phyloP scores from a whole-genome alignment of 2,329 filamentous ascomycete genomes.

The Pyrenochaeta sp. region DNA sequence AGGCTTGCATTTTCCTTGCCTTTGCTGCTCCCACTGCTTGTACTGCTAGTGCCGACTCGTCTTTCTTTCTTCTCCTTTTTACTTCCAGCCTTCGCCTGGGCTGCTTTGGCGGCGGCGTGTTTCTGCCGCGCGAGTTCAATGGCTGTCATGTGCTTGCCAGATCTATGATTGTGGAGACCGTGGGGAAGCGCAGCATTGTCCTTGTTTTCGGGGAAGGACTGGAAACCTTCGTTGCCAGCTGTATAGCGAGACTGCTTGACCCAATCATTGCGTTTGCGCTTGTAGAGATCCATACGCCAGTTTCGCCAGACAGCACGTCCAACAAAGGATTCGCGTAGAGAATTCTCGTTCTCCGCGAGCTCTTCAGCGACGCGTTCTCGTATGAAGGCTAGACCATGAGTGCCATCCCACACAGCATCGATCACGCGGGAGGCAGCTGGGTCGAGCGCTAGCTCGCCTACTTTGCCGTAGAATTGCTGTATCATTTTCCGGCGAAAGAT shows the following conservation, averaged over 20 bases:
- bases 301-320: slow-evolving; percentile 77
- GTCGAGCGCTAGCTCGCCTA: slow-evolving; percentile 68
- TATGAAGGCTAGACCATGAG: slow-evolving; percentile 70
- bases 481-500: slow-evolving; percentile 71
- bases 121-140: slow-evolving; percentile 67
- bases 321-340: slow-evolving; percentile 69
- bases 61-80: slow-evolving; percentile 33
- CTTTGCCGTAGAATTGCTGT: slow-evolving; percentile 68
- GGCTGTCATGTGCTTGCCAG: slow-evolving; percentile 41
- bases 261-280: slow-evolving; percentile 70
- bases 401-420: slow-evolving; percentile 71
- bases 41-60: slow-evolving; percentile 17
- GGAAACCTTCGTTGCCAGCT: slow-evolving; percentile 61
- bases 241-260: slow-evolving; percentile 65
- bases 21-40: slow-evolving; percentile 20
- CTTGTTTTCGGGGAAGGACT: slow-evolving; percentile 57
- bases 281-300: slow-evolving; percentile 78
- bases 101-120: slow-evolving; percentile 59
- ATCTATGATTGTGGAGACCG: slow-evolving; percentile 19
- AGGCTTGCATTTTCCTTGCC: slow-evolving; percentile 35
- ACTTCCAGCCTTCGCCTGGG: slow-evolving; percentile 24
- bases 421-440: slow-evolving; percentile 72
- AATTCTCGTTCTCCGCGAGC: slow-evolving; percentile 66
- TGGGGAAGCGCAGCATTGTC: slow-evolving; percentile 18
- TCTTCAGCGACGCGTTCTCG: slow-evolving; percentile 73